Evolutionary conservation across 2,329 filamentous ascomycete genomes (phyloP).

Genomic region (Cercospora zeina): DNA sequence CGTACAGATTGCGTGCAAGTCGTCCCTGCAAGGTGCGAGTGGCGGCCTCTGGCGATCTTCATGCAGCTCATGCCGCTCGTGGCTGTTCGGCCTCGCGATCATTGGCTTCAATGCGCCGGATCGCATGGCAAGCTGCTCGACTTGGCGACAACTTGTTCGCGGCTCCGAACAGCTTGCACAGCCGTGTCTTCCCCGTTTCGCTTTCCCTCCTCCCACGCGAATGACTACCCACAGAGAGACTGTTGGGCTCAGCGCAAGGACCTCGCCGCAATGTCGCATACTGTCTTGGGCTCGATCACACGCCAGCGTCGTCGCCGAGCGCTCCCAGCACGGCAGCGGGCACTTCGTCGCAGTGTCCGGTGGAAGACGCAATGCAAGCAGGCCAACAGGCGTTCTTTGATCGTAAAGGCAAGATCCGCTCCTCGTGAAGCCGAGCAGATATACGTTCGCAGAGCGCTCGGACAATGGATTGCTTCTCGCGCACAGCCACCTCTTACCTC

Average conservation of each 20-base stretch:
- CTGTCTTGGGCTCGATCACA: background rate
- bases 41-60: background rate
- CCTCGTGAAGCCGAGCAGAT: background rate
- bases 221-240: background rate
- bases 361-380: background rate
- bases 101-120: background rate
- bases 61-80: background rate
- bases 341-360: background rate
- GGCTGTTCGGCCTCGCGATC: background rate
- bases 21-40: background rate
- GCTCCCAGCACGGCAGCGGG: background rate
- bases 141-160: background rate
- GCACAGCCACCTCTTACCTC: background rate
- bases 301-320: background rate
- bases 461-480: background rate
- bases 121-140: background rate
- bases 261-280: background rate
- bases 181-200: background rate
- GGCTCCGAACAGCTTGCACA: background rate
- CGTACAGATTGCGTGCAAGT: background rate
- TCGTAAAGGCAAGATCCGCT: background rate
- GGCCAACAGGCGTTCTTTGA: background rate
- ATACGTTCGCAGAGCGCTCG: background rate
- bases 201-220: background rate
- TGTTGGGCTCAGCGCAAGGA: background rate